Percentiles rank a stretch among this genome's conserved stretches.
phyloP scores from a whole-genome alignment of 306 rosid species.

The Prunus davidiana region DNA sequence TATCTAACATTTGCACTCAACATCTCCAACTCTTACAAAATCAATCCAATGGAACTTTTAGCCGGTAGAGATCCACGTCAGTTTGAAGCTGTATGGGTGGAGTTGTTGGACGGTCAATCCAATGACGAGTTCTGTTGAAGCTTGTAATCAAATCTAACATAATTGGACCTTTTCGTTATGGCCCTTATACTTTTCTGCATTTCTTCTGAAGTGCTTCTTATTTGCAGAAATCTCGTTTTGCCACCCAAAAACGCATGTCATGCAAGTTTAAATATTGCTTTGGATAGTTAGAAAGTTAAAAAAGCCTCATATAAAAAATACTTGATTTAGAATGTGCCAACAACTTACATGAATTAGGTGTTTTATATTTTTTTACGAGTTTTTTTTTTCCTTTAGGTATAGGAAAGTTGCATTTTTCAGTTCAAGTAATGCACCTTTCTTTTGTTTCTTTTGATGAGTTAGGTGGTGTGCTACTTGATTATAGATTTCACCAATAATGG shows the following conservation, averaged over 20 bases:
- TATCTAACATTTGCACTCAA: too few relatives aligned
- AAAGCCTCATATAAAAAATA: too few relatives aligned
- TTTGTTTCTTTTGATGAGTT: not conserved
- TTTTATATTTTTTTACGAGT: not conserved
- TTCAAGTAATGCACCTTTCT: not conserved
- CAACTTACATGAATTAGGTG: not conserved
- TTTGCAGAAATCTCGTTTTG: not conserved
- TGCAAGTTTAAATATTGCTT: not conserved
- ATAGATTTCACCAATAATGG: not conserved
- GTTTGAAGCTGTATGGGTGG: slow-evolving; percentile 3
- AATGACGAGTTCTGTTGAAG: not conserved
- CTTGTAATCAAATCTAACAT: not conserved
- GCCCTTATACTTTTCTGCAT: not conserved
- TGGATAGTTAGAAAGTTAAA: too few relatives aligned
- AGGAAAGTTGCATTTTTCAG: not conserved
- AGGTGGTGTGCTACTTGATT: not conserved
- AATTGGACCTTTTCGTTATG: not conserved
- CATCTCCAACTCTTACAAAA: too few relatives aligned
- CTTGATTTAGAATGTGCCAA: not conserved
- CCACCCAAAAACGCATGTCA: not conserved
- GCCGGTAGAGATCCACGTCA: not conserved
- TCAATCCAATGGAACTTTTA: not conserved
- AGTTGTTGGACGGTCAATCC: slow-evolving; percentile 23
- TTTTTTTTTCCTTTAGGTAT: not conserved
- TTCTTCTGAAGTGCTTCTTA: not conserved